Evolutionary conservation across 2,329 filamentous ascomycete species (phyloP), one percentile per base, ranked within the genome.

Genomic region (Aspergillus niger): DNA sequence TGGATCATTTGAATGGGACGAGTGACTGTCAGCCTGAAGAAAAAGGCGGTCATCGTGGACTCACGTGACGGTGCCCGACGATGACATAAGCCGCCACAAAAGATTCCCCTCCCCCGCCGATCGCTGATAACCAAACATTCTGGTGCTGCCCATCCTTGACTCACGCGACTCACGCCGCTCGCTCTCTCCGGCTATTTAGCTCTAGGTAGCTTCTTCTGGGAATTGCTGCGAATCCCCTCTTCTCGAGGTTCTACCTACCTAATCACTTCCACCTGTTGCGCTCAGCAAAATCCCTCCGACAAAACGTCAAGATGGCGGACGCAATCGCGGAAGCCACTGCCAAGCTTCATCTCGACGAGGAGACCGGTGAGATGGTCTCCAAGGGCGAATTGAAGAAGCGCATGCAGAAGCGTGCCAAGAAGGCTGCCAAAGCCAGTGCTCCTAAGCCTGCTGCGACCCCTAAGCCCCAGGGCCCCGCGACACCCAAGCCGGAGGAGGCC

Each of bases 371-470:
- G 57, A 66, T 66, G 64, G 64, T 67, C 48, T 67, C 54, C 58
- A 74, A 69, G 62, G 64, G 57, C 67, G 74, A 69, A 60, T 61
- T 68, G 48, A 70, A 72, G 63, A 70, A 74, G 65, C 64, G 65
- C 13, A 57, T 66, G 59, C 63, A 66, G 57, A 68, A 68, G 41
- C 63, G 63, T 36, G 63, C 66, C 41, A 67, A 67, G 52, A 71
- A 73, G 59, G 71, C 68, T 57, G 70, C 73, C 41, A 70, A 56
- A 65, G 66, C 54, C 24, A 61, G 56, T 2, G 70, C 67, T 53
- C 67, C 85, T 70, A 74, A 74, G 62, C 53, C 61, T 39, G 72
- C 71, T 75, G 22, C 80, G 81, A 60, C 74, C 60, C 61, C 66
- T 55, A 55, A 73, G 72, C 48, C 63, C 51, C 43, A 38, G 26